A percentile compares a stretch with the other conserved stretches of the same genome.
Conservation (phyloP, 23 red algal genomes). For the Gracilaria caudata region DNA sequence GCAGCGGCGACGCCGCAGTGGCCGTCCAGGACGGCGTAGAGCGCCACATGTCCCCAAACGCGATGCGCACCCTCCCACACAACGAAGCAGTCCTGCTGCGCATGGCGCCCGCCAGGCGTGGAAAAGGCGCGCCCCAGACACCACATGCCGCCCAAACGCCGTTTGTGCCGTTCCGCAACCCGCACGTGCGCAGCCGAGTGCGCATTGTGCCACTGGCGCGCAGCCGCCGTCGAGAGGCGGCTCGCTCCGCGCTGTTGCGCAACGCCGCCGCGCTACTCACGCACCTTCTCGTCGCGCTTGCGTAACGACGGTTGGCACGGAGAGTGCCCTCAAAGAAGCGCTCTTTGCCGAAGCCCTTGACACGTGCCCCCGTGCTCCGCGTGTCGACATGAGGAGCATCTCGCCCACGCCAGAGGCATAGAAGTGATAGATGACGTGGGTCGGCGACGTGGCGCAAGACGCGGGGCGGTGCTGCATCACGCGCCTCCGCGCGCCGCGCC, state of each 20-base stretch:
- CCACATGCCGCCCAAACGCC: not conserved
- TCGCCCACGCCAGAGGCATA: no score
- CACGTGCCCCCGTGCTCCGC: no score
- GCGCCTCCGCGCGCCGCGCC: not conserved
- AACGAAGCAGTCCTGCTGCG: constrained; percentile 33
- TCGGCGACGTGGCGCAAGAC: no score
- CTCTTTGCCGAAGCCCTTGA: no score
- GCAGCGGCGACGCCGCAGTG: constrained; percentile 27
- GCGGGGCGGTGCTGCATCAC: not conserved
- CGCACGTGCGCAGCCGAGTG: not conserved
- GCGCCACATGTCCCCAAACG: constrained; percentile 9
- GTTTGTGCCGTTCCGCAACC: not conserved
- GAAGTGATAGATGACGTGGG: no score
- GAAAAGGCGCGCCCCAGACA: constrained; percentile 19
- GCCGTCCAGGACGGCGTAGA: constrained; percentile 36
- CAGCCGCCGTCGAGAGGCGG: no score
- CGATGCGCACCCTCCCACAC: constrained; percentile 26
- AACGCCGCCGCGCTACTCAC: not conserved
- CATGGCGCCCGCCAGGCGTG: not conserved
- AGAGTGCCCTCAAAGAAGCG: no score
- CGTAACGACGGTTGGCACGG: no score
- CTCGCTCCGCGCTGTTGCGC: not conserved
- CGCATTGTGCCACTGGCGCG: not conserved
- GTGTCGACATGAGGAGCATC: no score
- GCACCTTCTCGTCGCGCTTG: not conserved